Evolutionary conservation across 306 rosid genomes (phyloP).

Genomic region (Fragaria ananassa): DNA sequence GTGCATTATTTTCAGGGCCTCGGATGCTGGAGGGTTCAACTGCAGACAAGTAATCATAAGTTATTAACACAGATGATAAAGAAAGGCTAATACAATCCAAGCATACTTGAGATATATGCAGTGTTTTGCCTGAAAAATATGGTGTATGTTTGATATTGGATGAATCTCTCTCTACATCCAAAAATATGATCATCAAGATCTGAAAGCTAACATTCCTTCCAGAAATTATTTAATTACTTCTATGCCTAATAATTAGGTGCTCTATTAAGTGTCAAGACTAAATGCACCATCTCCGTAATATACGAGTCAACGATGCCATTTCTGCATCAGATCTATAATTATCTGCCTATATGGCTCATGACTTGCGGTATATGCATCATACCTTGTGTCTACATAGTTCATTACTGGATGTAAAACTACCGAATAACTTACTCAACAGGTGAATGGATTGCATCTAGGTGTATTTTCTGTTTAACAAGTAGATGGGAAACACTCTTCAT

Average conservation of each 20-base stretch:
- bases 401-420: background rate
- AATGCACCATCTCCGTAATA: background rate
- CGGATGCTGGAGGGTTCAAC: slow-evolving; percentile 83
- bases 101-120: background rate
- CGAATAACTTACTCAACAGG: background rate
- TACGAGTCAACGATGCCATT: background rate
- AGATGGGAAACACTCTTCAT: slow-evolving; percentile 40
- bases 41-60: slow-evolving; percentile 37
- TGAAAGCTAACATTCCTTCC: background rate
- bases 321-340: background rate
- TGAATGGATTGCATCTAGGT: background rate
- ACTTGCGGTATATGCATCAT: background rate
- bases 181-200: background rate
- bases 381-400: background rate
- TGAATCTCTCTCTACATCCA: background rate
- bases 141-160: background rate
- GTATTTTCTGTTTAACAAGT: background rate
- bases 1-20: slow-evolving; percentile 92
- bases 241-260: background rate
- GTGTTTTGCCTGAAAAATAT: slow-evolving; percentile 3
- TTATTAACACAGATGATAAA: background rate
- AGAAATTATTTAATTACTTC: background rate
- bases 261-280: background rate
- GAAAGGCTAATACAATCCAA: background rate
- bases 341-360: background rate